A percentile compares a stretch with the other conserved stretches of the same genome.
These are phyloP conservation scores for Phytophthora ramorum DNA, from an alignment of 352 stramenopile genomes.

Conservation along the genomic window DNA sequence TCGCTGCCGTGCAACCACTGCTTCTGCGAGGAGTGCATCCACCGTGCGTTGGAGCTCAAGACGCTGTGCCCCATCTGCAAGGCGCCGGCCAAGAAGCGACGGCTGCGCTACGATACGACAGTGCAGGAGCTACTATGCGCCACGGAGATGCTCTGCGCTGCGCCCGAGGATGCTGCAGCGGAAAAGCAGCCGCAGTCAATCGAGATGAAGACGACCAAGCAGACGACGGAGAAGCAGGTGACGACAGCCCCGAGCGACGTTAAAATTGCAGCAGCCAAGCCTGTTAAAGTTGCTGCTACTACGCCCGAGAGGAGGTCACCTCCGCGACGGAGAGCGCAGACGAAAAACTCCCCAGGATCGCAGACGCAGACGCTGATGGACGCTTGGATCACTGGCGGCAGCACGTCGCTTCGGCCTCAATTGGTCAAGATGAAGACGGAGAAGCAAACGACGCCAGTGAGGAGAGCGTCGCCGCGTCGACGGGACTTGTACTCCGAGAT, in stretches of 20 bases:
- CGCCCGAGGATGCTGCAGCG: conserved; percentile 2
- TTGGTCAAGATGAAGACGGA: conserved; percentile 24
- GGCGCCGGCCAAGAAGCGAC: conserved; percentile 78
- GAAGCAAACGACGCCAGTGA: conserved; percentile 9
- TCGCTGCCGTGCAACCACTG: conserved; percentile 89
- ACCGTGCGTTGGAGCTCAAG: conserved; percentile 83
- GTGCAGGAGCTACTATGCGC: conserved; percentile 75
- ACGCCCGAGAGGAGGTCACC: conserved; percentile 11
- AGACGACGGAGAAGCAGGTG: conserved; percentile 1
- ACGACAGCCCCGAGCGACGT: conserved; percentile 9
- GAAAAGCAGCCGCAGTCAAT: neutral
- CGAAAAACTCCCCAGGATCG: conserved; percentile 7
- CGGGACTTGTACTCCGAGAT: conserved; percentile 19
- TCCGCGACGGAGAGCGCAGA: conserved; percentile 15
- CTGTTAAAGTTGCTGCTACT: conserved; percentile 13
- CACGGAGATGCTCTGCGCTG: conserved; percentile 53
- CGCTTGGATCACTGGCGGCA: conserved; percentile 15
- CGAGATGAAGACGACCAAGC: neutral
- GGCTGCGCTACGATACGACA: conserved; percentile 78
- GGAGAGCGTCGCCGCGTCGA: conserved; percentile 21
- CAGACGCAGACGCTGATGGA: conserved; percentile 24
- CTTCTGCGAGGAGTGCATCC: conserved; percentile 90
- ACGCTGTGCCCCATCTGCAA: conserved; percentile 87
- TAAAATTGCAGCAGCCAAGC: conserved; percentile 4
- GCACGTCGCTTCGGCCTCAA: conserved; percentile 10